phyloP scores from a whole-genome alignment of 148 eudicot genomes.

The Fagopyrum esculentum region DNA sequence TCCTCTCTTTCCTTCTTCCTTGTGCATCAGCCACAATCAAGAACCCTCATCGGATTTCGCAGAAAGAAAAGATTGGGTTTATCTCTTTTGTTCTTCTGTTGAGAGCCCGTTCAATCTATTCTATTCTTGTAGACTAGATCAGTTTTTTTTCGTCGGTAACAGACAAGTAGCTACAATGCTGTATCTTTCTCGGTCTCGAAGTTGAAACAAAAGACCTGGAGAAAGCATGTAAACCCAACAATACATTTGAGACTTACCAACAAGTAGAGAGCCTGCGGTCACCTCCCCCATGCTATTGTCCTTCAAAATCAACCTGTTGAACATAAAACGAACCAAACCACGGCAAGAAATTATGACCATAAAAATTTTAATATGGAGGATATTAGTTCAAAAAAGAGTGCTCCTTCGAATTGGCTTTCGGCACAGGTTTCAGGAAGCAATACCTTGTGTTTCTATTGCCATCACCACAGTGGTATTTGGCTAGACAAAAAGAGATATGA shows the following conservation, averaged over 20 bases:
- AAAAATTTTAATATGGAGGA: not conserved
- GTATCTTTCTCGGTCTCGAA: conserved; percentile 13
- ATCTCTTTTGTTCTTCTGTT: not conserved
- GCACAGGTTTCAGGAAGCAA: conserved; percentile 22
- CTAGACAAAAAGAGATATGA: conserved; percentile 23
- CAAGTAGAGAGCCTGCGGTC: conserved; percentile 16
- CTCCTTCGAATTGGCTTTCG: conserved; percentile 39
- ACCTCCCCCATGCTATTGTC: not conserved
- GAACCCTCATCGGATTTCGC: not conserved
- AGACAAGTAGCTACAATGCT: conserved; percentile 10
- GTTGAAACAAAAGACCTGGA: conserved; percentile 22
- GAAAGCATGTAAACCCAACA: conserved; percentile 32
- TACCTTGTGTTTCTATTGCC: conserved; percentile 49
- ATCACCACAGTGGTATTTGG: conserved; percentile 39
- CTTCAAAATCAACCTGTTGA: not conserved
- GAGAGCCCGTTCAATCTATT: conserved; percentile 9
- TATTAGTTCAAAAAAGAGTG: conserved; percentile 25
- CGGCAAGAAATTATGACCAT: not conserved
- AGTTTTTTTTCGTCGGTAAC: not conserved
- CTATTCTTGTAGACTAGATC: conserved; percentile 37
- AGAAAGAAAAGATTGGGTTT: not conserved
- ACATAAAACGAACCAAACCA: not conserved
- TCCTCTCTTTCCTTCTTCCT: not conserved
- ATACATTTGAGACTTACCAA: conserved; percentile 29
- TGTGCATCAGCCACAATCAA: not conserved